Base-by-base conservation (phyloP, 2,329 filamentous ascomycete genomes). In the Didymella glomerata region DNA sequence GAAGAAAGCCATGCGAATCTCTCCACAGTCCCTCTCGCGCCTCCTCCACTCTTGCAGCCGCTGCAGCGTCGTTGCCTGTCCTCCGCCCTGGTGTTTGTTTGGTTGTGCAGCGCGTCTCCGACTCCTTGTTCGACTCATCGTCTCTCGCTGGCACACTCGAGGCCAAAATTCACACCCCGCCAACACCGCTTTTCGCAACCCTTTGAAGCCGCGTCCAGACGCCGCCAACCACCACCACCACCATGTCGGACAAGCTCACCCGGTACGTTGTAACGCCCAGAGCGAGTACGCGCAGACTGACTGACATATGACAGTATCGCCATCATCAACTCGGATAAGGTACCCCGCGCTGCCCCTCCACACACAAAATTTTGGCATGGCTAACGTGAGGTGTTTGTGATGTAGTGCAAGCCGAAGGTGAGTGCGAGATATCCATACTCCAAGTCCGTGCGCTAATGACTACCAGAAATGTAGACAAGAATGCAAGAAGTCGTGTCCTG, bases 241-340 rank as follows among this genome's bases (percentile, higher is more conserved):
- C 59, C 68, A 97, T 97, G 93, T 86, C 91, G 78, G 93, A 97
- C 86, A 97, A 91, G 83, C 88, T 97, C 74, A 98, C 94, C 73
- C 91, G 93, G 93, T 97, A 88, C 72, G 88, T 60, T 28, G n/a
- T 28, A 14, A 24, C 9, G 14, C 36, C 51, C 48, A 20, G 22
- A 36, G 18, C 36, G 32, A 50, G 18, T 10, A 40, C 20, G n/a
- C 16, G 9, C 7, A 36, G 40, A 36, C 14, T 48, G n/a, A 61
- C 70, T 74, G 54, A 73, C 62, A 40, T 38, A 18, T 32, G 18
- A 30, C 46, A 76, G 95, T 90, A 93, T 99, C 83, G 95, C 95
- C 75, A 99, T 99, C 83, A 92, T 99, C 84, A 98, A 94, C 82
- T 90, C 87, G 79, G 95, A 99, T 89, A 98, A 99, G 89, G 92